Conservation (phyloP, 371 early-diverging fungal species). For the Choanephora cucurbitarum region DNA sequence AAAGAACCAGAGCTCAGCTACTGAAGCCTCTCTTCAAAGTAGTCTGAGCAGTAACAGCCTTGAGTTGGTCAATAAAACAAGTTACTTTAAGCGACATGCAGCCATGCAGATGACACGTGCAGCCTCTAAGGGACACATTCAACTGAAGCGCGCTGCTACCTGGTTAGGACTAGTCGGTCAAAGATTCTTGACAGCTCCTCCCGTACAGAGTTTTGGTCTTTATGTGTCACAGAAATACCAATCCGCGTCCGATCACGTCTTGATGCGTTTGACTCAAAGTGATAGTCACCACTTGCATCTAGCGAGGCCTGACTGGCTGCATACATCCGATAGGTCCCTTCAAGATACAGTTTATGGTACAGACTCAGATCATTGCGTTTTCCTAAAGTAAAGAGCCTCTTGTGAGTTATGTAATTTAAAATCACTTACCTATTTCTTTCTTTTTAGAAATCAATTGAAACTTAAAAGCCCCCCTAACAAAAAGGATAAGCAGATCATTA, state of each 20-base stretch:
- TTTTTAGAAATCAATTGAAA: constrained; percentile 17
- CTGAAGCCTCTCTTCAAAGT: no score
- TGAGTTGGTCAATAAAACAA: constrained; percentile 3
- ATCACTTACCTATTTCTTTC: neutral
- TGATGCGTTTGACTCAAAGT: constrained; percentile 2
- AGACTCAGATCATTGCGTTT: constrained; percentile 18
- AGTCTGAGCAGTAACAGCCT: neutral
- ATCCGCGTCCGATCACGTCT: constrained; percentile 1
- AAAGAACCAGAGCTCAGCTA: constrained; percentile 8
- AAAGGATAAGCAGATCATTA: neutral
- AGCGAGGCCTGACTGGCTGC: neutral
- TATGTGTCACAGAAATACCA: constrained; percentile 11
- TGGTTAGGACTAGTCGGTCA: constrained; percentile 22
- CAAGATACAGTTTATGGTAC: constrained; percentile 12
- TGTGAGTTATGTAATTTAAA: no score
- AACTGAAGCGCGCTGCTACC: constrained; percentile 24
- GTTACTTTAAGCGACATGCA: constrained; percentile 1
- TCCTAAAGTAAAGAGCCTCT: constrained; percentile 15
- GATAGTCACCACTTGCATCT: constrained; percentile 1
- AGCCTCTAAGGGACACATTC: constrained; percentile 21
- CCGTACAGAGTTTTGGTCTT: constrained; percentile 11
- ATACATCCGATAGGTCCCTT: neutral
- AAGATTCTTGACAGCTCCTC: constrained; percentile 15
- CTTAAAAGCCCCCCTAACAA: constrained; percentile 3
- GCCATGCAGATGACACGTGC: constrained; percentile 11